Percentiles rank a stretch among this genome's conserved stretches.
phyloP scores from a whole-genome alignment of 1,284 basidiomycete species.

The Mycena sp. region DNA sequence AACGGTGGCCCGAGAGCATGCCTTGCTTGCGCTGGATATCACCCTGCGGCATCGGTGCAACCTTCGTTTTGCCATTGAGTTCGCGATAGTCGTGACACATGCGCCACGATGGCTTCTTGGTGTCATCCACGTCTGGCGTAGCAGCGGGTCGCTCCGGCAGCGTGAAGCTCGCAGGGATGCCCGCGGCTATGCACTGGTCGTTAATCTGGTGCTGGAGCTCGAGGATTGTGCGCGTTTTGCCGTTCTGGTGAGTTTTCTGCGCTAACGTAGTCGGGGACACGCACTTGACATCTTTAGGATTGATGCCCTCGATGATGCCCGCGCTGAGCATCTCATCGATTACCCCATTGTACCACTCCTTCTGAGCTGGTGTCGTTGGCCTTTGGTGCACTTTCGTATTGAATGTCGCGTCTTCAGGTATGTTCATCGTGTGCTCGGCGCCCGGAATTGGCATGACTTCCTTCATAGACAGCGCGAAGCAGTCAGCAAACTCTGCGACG shows the following conservation, averaged over 20 bases:
- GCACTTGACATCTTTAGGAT: slow-evolving; percentile 1
- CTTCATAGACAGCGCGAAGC: slow-evolving; percentile 41
- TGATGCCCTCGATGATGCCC: not conserved
- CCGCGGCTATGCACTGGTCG: slow-evolving; percentile 28
- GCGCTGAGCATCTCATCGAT: too few species aligned
- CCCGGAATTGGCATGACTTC: slow-evolving; percentile 36
- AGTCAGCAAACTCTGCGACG: slow-evolving; percentile 37
- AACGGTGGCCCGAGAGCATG: too few species aligned
- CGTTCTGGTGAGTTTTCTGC: slow-evolving; percentile 33
- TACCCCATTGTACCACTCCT: slow-evolving; percentile 36
- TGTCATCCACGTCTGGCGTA: too few species aligned
- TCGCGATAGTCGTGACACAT: slow-evolving; percentile 46
- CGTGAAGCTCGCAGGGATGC: slow-evolving; percentile 20
- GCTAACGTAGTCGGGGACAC: slow-evolving; percentile 4
- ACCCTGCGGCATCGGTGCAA: slow-evolving; percentile 44
- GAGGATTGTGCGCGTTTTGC: too few species aligned
- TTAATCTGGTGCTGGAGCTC: slow-evolving; percentile 10
- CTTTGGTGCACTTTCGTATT: slow-evolving; percentile 34
- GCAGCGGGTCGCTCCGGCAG: not conserved
- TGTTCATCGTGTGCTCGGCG: slow-evolving; percentile 33
- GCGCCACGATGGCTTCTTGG: slow-evolving; percentile 28
- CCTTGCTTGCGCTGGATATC: slow-evolving; percentile 47
- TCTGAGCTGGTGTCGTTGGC: slow-evolving; percentile 40
- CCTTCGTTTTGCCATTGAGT: slow-evolving; percentile 29
- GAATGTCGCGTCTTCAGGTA: slow-evolving; percentile 31